Percentiles rank a stretch among this genome's conserved stretches.
phyloP scores from a whole-genome alignment of 148 eudicot genomes.

The Nyssa sinensis region DNA sequence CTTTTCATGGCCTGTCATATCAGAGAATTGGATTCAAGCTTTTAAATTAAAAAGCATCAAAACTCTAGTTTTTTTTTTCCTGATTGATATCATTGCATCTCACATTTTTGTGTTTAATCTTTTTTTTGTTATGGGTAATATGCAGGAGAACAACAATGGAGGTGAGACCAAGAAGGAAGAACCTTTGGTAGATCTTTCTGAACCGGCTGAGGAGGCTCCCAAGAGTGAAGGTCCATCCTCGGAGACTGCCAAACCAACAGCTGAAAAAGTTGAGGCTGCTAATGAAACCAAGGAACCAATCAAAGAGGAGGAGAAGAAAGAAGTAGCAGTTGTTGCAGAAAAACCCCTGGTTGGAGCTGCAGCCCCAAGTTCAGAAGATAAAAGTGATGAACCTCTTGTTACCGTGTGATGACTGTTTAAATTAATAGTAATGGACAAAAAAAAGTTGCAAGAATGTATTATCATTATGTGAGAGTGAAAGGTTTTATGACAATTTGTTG shows the following conservation, averaged over 20 bases:
- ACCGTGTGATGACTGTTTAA: slow-evolving; percentile 22
- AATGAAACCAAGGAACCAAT: slow-evolving; percentile 11
- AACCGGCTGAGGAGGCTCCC: slow-evolving; percentile 29
- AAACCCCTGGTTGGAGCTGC: slow-evolving; percentile 17
- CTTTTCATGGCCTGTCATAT: too few relatives aligned
- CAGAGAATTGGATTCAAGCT: not conserved
- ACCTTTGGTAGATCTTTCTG: slow-evolving; percentile 37
- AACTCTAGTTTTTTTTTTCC: too few relatives aligned
- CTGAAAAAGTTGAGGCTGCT: slow-evolving; percentile 20
- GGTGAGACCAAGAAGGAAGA: slow-evolving; percentile 51
- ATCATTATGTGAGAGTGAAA: not conserved
- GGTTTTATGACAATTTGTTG: slow-evolving; percentile 7
- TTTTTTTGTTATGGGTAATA: not conserved
- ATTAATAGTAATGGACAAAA: not conserved
- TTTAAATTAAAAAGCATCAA: not conserved
- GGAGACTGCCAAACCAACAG: slow-evolving; percentile 19
- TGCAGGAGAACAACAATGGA: slow-evolving; percentile 46
- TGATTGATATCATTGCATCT: not conserved
- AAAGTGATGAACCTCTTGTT: slow-evolving; percentile 49
- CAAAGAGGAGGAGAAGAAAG: slow-evolving; percentile 16
- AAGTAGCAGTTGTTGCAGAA: slow-evolving; percentile 6
- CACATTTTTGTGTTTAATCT: not conserved
- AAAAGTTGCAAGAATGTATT: not conserved
- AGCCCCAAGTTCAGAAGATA: slow-evolving; percentile 29
- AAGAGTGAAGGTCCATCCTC: slow-evolving; percentile 16